These are phyloP conservation scores for Pseudonitzschia delicatissima DNA, from an alignment of 108 stramenopile species.

Conservation along the genomic window DNA sequence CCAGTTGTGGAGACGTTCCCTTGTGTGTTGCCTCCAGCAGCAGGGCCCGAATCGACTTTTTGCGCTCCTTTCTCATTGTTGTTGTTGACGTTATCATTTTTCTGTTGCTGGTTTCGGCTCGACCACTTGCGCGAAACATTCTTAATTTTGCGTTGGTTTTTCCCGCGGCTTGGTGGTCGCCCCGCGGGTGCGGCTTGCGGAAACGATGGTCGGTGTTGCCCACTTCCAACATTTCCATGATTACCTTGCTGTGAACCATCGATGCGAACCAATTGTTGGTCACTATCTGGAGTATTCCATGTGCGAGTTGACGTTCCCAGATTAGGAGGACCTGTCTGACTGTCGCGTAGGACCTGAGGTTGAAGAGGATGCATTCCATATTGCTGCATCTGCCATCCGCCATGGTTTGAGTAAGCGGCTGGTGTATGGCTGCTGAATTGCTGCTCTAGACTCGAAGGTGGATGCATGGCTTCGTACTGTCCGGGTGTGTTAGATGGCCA, in stretches of 20 bases:
- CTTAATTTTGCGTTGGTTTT: conserved; percentile 18
- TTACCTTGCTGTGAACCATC: conserved; percentile 5
- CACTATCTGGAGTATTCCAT: conserved; percentile 11
- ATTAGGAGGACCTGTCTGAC: conserved; percentile 3
- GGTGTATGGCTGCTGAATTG: conserved; percentile 1
- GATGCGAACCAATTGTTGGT: not conserved
- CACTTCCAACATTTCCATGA: not conserved
- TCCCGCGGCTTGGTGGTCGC: conserved; percentile 24
- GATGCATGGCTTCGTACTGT: conserved; percentile 21
- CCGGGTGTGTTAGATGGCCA: conserved; percentile 18
- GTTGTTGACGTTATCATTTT: conserved; percentile 2
- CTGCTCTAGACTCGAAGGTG: not conserved
- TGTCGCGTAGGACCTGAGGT: conserved; percentile 11
- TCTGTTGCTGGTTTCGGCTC: conserved; percentile 21
- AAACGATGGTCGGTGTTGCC: conserved; percentile 2
- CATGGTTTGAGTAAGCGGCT: not conserved
- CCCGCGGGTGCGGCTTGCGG: not conserved
- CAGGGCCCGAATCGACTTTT: not conserved
- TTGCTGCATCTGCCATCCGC: conserved; percentile 12
- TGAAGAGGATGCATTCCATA: not conserved
- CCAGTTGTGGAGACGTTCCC: not conserved
- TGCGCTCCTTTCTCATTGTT: conserved; percentile 1
- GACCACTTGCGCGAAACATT: conserved; percentile 15
- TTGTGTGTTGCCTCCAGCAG: not conserved
- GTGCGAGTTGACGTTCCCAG: conserved; percentile 13